Evolutionary conservation across 1,284 basidiomycete species (phyloP), one percentile per base, ranked within the genome.

Genomic region (Fistulinella staudtii): DNA sequence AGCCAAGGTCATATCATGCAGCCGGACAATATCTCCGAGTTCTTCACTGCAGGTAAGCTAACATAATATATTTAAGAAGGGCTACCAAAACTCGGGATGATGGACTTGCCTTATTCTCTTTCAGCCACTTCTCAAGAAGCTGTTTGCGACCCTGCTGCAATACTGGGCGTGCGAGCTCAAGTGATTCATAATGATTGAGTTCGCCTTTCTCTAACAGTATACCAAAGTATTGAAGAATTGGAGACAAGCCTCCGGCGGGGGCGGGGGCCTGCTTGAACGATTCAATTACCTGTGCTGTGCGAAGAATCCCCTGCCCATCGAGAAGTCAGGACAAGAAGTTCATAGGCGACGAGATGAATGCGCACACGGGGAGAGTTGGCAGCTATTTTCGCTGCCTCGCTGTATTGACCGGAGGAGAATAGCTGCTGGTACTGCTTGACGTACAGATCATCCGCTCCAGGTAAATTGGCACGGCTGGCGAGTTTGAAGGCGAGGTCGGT

Each of bases 221-320:
- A 55, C 96, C 96, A 58, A 99, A 99, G 74, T 99, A 99, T 60
- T 98, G 96, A 21, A 99, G 76, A 57, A 99, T 99, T 6, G 96
- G 96, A 9, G 93, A 95, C 41, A 99, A 77, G 29, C 90, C 89
- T 41, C 95, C 94, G 13, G 92, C 82, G 46, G 89, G 86, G 9
- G 89, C 80, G 21, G 95, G 94, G 1, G 95, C 92, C 55, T 85
- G 79, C 76, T 99, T 99, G 82, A 99, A 98, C 14, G 93, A 88
- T 61, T 99, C 96, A 56, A 99, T 99, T 41, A 98, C 93, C 65
- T 93, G 89, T 13, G 85, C 82, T 9, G 96, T 99, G 50, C 96
- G 88, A 18, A 99, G 75, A 56, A 99, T 96, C 15, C 96, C 96
- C 87, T 89, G 31, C 82, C n/a, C 35, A 47, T 23, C 48, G 39